These are phyloP conservation scores for Saccharomyces kudriavzevii DNA, from an alignment of 805 yeast species.

Conservation along the genomic window DNA sequence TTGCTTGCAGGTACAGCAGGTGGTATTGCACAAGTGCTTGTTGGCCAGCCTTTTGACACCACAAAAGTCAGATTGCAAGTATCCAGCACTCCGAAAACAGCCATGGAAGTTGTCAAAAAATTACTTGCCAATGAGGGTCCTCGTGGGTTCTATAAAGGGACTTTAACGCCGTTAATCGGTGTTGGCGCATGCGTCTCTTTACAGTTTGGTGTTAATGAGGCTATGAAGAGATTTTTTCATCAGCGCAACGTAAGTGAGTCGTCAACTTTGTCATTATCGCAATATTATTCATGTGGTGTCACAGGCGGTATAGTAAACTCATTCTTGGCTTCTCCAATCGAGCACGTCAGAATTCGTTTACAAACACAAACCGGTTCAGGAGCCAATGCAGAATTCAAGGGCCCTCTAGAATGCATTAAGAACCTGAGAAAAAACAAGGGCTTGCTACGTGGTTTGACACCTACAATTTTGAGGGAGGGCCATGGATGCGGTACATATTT, in stretches of 20 bases:
- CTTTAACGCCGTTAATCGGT: slow-evolving; percentile 86
- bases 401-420: slow-evolving; percentile 36
- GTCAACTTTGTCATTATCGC: slow-evolving; percentile 38
- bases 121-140: slow-evolving; percentile 75
- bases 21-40: slow-evolving; percentile 90
- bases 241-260: slow-evolving; percentile 33
- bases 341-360: slow-evolving; percentile 84
- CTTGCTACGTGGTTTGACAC: slow-evolving; percentile 70
- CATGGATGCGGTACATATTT: slow-evolving; percentile 87
- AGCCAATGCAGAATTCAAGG: slow-evolving; percentile 43
- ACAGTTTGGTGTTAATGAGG: slow-evolving; percentile 91
- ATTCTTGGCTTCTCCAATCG: slow-evolving; percentile 85
- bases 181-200: slow-evolving; percentile 98
- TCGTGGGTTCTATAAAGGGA: slow-evolving; percentile 84
- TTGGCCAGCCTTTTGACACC: slow-evolving; percentile 94
- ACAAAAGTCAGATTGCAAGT: slow-evolving; percentile 89
- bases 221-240: slow-evolving; percentile 72
- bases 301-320: slow-evolving; percentile 94
- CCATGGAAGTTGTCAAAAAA: slow-evolving; percentile 68
- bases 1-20: slow-evolving; percentile 88
- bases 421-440: slow-evolving; percentile 51
- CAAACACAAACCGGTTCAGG: slow-evolving; percentile 53
- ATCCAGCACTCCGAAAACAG: slow-evolving; percentile 62
- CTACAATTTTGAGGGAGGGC: slow-evolving; percentile 77
- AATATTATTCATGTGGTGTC: slow-evolving; percentile 79